Conservation (phyloP, 2,329 filamentous ascomycete genomes). For the Claviceps paspali region DNA sequence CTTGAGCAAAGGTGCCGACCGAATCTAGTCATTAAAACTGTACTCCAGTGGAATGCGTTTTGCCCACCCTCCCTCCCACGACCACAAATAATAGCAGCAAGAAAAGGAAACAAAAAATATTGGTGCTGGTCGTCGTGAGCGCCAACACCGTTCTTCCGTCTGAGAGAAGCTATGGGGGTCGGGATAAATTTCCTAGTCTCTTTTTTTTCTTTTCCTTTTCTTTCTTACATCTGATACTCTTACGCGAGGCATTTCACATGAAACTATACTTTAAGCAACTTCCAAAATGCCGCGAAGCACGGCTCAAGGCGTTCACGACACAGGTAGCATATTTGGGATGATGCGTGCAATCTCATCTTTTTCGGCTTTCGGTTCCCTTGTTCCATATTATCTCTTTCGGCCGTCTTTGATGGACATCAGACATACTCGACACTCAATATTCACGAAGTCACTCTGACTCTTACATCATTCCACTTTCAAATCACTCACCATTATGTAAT, state of each 20-base stretch:
- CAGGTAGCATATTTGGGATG: slow-evolving; percentile 21
- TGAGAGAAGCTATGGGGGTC: background rate
- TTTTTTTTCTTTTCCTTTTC: background rate
- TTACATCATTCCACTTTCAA: slow-evolving; percentile 1
- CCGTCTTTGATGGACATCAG: slow-evolving; percentile 5
- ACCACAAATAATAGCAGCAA: background rate
- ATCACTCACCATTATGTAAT: slow-evolving; percentile 2
- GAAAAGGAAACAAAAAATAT: background rate
- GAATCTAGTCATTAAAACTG: background rate
- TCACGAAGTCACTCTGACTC: background rate
- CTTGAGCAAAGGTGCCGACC: background rate
- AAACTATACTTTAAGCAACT: slow-evolving; percentile 19
- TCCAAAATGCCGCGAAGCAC: slow-evolving; percentile 24
- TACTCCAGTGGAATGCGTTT: background rate
- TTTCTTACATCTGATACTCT: slow-evolving; percentile 7
- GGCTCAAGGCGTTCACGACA: slow-evolving; percentile 21
- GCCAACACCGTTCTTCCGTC: background rate
- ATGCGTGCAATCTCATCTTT: slow-evolving; percentile 14
- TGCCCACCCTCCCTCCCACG: background rate
- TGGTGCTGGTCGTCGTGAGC: background rate
- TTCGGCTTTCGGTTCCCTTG: slow-evolving; percentile 11
- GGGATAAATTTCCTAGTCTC: slow-evolving; percentile 1
- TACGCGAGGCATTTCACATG: slow-evolving; percentile 19
- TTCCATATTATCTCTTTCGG: slow-evolving; percentile 12
- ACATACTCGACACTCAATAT: background rate